These are phyloP conservation scores for Pseudonitzschia pungens DNA, from an alignment of 108 stramenopile genomes.

Conservation along the genomic window DNA sequence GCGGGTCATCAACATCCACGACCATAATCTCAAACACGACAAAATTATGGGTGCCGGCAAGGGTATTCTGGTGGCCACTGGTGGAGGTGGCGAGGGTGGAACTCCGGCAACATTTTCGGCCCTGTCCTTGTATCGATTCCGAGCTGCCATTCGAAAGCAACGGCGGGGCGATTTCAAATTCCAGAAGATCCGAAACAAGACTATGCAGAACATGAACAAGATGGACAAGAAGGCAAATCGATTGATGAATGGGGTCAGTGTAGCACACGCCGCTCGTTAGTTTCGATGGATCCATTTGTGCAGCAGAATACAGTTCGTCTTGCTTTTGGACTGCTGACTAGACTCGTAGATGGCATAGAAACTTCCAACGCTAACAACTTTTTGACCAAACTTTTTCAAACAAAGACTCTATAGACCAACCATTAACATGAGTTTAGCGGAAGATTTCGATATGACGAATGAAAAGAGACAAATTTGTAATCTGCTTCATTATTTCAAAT, in stretches of 20 bases:
- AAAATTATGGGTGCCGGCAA: constrained; percentile 44
- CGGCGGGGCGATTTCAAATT: constrained; percentile 64
- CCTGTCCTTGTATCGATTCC: constrained; percentile 81
- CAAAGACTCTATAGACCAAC: too few relatives aligned
- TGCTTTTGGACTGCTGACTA: too few relatives aligned
- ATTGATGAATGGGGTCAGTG: constrained; percentile 74
- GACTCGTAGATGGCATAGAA: too few relatives aligned
- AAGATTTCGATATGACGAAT: too few relatives aligned
- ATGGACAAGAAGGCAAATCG: constrained; percentile 90
- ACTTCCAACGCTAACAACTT: too few relatives aligned
- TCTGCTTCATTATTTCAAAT: too few relatives aligned
- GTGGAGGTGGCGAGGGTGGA: constrained; percentile 23
- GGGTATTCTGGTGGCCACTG: constrained; percentile 57
- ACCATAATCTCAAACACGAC: constrained; percentile 20
- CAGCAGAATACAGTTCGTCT: too few relatives aligned
- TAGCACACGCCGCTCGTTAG: constrained; percentile 74
- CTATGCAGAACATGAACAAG: constrained; percentile 64
- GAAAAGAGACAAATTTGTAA: too few relatives aligned
- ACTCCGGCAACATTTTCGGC: constrained; percentile 55
- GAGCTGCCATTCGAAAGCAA: constrained; percentile 80
- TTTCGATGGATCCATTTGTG: neutral
- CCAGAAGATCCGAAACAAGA: constrained; percentile 11
- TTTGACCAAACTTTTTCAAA: too few relatives aligned
- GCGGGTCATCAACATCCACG: constrained; percentile 54
- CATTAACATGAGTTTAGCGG: too few relatives aligned